These are phyloP conservation scores for Wickerhamomyces alni DNA, from an alignment of 805 yeast genomes.

Conservation along the genomic window DNA sequence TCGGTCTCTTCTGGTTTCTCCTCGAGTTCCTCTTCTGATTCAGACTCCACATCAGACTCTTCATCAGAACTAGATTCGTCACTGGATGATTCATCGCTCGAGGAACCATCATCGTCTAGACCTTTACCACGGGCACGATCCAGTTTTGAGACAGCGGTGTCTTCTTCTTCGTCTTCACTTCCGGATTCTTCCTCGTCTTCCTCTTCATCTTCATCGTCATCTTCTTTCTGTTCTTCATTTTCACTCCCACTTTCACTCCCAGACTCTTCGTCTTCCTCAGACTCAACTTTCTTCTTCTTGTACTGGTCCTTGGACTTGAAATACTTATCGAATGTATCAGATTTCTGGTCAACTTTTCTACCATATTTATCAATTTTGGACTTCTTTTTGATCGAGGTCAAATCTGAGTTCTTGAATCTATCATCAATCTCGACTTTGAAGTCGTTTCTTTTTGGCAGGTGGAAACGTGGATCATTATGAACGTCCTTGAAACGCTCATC, in stretches of 20 bases:
- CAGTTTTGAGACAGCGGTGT: conserved; percentile 19
- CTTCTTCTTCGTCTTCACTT: conserved; percentile 13
- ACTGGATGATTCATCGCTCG: conserved; percentile 35
- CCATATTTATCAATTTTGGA: conserved; percentile 85
- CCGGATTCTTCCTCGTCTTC: neutral
- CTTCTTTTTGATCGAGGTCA: conserved; percentile 49
- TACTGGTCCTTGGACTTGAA: conserved; percentile 34
- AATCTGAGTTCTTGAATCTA: conserved; percentile 63
- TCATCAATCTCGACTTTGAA: conserved; percentile 76
- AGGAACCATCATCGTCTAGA: conserved; percentile 33
- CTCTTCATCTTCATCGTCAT: conserved; percentile 8
- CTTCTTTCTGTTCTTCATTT: conserved; percentile 7
- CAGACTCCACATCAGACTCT: conserved; percentile 34
- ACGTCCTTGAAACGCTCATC: conserved; percentile 79
- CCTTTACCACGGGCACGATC: conserved; percentile 71
- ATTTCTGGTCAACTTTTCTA: conserved; percentile 49
- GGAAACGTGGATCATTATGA: conserved; percentile 85
- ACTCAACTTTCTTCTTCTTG: conserved; percentile 9
- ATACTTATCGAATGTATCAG: conserved; percentile 18
- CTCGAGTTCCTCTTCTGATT: conserved; percentile 48
- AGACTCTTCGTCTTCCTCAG: conserved; percentile 6
- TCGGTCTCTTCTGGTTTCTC: conserved; percentile 83
- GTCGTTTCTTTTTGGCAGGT: conserved; percentile 61
- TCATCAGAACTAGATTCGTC: conserved; percentile 38
- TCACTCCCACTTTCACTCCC: conserved; percentile 7